These are phyloP conservation scores for Mycena polygramma DNA, from an alignment of 768 basidiomycete species.

Conservation along the genomic window DNA sequence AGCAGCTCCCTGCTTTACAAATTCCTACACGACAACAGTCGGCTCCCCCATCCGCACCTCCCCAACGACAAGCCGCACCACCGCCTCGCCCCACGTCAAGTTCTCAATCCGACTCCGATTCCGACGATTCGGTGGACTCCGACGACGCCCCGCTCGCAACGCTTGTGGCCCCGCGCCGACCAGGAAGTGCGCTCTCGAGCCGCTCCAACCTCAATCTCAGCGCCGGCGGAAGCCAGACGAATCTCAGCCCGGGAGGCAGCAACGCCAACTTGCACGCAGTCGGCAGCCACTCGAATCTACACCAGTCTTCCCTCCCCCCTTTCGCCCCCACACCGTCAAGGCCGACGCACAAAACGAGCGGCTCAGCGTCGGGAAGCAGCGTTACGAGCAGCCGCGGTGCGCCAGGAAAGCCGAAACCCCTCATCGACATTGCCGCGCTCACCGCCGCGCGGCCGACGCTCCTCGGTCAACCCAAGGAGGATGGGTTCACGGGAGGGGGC, in stretches of 20 bases:
- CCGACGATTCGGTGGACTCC: constrained; percentile 59
- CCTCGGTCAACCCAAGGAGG: constrained; percentile 35
- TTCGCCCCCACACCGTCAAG: background rate
- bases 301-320: background rate
- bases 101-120: constrained; percentile 23
- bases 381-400: constrained; percentile 10
- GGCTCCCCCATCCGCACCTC: too few relatives aligned
- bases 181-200: constrained; percentile 71
- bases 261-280: constrained; percentile 9
- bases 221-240: constrained; percentile 30
- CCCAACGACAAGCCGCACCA: background rate
- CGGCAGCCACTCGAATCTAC: constrained; percentile 25
- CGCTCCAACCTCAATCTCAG: constrained; percentile 15
- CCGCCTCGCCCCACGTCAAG: background rate
- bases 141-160: constrained; percentile 76
- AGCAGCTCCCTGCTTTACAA: constrained; percentile 1
- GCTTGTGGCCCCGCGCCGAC: constrained; percentile 72
- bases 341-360: background rate
- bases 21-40: background rate
- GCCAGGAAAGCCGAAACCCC: constrained; percentile 52
- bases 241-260: constrained; percentile 11
- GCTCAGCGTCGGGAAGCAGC: constrained; percentile 20
- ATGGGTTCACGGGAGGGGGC: constrained; percentile 55
- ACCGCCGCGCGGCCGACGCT: constrained; percentile 39
- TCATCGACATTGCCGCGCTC: constrained; percentile 65